Percentiles rank a stretch among this genome's conserved stretches.
phyloP scores from a whole-genome alignment of 768 basidiomycete species.

The Hortiboletus campestris region DNA sequence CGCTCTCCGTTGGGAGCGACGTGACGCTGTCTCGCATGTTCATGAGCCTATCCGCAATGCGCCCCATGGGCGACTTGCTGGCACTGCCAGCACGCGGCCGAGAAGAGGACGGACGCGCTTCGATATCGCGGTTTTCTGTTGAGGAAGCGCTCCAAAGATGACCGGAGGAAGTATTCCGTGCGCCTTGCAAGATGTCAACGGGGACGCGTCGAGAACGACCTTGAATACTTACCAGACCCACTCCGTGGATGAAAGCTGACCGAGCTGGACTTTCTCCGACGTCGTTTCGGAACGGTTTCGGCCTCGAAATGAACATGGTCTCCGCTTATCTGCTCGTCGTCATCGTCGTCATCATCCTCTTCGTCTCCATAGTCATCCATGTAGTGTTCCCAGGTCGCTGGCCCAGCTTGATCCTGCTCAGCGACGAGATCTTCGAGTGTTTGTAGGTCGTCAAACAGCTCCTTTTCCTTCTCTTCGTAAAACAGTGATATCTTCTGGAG shows the following conservation, averaged over 20 bases:
- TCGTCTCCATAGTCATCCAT: slow-evolving; percentile 47
- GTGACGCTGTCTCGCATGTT: slow-evolving; percentile 53
- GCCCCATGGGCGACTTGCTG: slow-evolving; percentile 36
- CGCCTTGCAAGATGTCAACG: slow-evolving; percentile 11
- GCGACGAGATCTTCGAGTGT: slow-evolving; percentile 57
- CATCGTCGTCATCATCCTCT: slow-evolving; percentile 60
- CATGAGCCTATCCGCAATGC: slow-evolving; percentile 48
- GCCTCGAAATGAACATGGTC: slow-evolving; percentile 31
- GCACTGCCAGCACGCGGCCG: slow-evolving; percentile 22
- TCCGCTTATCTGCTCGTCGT: slow-evolving; percentile 24
- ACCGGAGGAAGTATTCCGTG: slow-evolving; percentile 2
- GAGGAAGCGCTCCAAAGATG: slow-evolving; percentile 48
- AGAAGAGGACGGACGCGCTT: slow-evolving; percentile 25
- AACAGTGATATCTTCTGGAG: slow-evolving; percentile 77
- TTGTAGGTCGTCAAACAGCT: slow-evolving; percentile 59
- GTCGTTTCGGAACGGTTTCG: slow-evolving; percentile 26
- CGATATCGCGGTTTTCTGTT: slow-evolving; percentile 36
- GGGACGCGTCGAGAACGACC: not conserved
- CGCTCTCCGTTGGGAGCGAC: slow-evolving; percentile 43
- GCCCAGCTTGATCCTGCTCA: slow-evolving; percentile 59
- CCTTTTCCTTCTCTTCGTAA: slow-evolving; percentile 74
- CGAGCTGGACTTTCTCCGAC: slow-evolving; percentile 37
- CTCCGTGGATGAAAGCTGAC: slow-evolving; percentile 25
- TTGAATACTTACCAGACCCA: slow-evolving; percentile 16
- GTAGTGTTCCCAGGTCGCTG: slow-evolving; percentile 50